Percentiles rank a stretch among this genome's conserved stretches.
Conservation (phyloP, 1,284 basidiomycete genomes). For the Malassezia slooffiae region DNA sequence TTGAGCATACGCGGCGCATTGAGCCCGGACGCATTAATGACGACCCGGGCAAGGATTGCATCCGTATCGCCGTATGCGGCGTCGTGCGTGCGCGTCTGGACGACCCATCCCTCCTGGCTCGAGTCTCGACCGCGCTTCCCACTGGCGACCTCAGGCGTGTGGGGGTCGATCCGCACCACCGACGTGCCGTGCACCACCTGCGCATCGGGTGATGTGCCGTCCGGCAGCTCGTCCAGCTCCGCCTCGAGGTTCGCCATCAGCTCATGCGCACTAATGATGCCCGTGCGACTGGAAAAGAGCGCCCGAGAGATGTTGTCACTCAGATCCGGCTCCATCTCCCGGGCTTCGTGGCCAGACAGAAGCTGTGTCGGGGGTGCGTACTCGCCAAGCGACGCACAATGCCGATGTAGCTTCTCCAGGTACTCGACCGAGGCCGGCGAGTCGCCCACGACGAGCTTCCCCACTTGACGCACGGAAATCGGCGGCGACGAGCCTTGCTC, state of each 20-base stretch:
- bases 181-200: constrained; percentile 69
- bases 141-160: constrained; percentile 10
- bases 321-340: constrained; percentile 69
- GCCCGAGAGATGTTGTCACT: constrained; percentile 61
- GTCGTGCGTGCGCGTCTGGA: constrained; percentile 49
- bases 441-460: constrained; percentile 55
- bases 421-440: constrained; percentile 20
- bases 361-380: constrained; percentile 53
- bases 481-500: constrained; percentile 20
- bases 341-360: constrained; percentile 62
- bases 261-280: constrained; percentile 78
- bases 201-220: constrained; percentile 52
- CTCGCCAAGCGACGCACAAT: constrained; percentile 19
- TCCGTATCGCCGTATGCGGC: constrained; percentile 50
- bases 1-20: constrained; percentile 49
- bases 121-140: constrained; percentile 23
- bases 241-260: constrained; percentile 64
- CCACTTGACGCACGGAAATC: constrained; percentile 63
- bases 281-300: constrained; percentile 73
- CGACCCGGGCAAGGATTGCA: constrained; percentile 65
- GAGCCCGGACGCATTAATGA: constrained; percentile 82
- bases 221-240: constrained; percentile 57
- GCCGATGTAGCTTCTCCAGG: constrained; percentile 23
- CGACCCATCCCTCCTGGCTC: constrained; percentile 51
- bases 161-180: constrained; percentile 78